Conservation (phyloP, 768 basidiomycete genomes). For the Myochromella boudieri region DNA sequence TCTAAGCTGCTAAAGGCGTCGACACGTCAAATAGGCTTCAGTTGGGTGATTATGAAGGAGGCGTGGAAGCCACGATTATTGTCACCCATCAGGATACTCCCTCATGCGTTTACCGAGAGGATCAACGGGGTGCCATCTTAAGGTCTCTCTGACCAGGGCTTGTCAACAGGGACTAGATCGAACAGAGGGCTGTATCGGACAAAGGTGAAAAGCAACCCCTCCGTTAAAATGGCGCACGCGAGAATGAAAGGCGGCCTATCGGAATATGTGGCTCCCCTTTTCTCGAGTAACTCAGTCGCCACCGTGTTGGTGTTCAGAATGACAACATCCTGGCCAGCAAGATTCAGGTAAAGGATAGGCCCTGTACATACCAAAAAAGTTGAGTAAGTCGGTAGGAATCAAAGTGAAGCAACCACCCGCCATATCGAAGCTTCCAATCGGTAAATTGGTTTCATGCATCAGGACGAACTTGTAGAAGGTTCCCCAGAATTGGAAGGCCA, state of each 20-base stretch:
- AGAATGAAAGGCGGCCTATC: neutral
- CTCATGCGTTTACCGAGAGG: neutral
- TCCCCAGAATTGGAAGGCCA: neutral
- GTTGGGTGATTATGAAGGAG: too few species aligned
- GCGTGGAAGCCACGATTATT: too few species aligned
- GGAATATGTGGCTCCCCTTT: slow-evolving; percentile 1
- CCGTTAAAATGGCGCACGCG: neutral
- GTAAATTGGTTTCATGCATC: slow-evolving; percentile 1
- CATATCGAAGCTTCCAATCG: neutral
- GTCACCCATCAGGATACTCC: too few species aligned
- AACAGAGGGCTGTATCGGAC: neutral
- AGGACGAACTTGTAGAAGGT: neutral
- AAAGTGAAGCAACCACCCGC: neutral
- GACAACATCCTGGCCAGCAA: neutral
- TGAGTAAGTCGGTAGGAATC: neutral
- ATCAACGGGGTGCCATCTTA: neutral
- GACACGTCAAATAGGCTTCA: too few species aligned
- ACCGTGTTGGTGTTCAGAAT: slow-evolving; percentile 3
- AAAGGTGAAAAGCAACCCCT: slow-evolving; percentile 1
- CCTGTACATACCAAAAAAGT: neutral
- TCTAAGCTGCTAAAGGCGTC: too few species aligned
- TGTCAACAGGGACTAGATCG: neutral
- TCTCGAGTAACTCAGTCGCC: slow-evolving; percentile 4
- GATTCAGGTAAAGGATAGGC: neutral
- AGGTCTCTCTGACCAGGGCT: neutral